phyloP scores from a whole-genome alignment of 176 grass and related monocot species.

The Olyra latifolia region DNA sequence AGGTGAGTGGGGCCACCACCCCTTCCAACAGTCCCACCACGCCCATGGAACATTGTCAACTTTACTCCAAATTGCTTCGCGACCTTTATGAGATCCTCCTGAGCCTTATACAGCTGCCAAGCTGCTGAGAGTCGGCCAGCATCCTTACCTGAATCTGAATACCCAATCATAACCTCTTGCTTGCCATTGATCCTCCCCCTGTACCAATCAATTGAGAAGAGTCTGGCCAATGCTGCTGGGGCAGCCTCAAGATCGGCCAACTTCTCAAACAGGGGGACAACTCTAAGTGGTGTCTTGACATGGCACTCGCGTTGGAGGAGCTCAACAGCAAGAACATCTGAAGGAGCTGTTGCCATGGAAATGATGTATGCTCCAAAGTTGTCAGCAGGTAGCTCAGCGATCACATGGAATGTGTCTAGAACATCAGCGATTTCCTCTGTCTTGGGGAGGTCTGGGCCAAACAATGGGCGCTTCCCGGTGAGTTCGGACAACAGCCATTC shows the following conservation, averaged over 20 bases:
- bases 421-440: conserved; percentile 78
- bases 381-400: conserved; percentile 72
- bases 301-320: conserved; percentile 71
- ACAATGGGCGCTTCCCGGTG: conserved; percentile 71
- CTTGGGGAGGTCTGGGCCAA: conserved; percentile 67
- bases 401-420: conserved; percentile 65
- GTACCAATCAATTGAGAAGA: conserved; percentile 78
- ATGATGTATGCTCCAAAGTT: conserved; percentile 82
- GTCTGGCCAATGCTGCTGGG: conserved; percentile 58
- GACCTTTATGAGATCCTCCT: conserved; percentile 81
- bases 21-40: conserved; percentile 84
- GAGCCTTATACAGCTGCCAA: conserved; percentile 83
- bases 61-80: conserved; percentile 75
- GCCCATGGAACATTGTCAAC: conserved; percentile 82
- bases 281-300: conserved; percentile 74
- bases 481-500: conserved; percentile 78
- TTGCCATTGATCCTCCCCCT: conserved; percentile 64
- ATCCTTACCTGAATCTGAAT: conserved; percentile 85
- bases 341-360: conserved; percentile 79
- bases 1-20: conserved; percentile 84
- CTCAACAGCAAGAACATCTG: conserved; percentile 78
- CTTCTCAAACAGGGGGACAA: conserved; percentile 80
- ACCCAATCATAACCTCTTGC: conserved; percentile 89
- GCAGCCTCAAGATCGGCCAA: conserved; percentile 73
- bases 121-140: conserved; percentile 78